Evolutionary conservation across 2,329 filamentous ascomycete genomes (phyloP).

Genomic region (Acephala macrosclerotiorum): DNA sequence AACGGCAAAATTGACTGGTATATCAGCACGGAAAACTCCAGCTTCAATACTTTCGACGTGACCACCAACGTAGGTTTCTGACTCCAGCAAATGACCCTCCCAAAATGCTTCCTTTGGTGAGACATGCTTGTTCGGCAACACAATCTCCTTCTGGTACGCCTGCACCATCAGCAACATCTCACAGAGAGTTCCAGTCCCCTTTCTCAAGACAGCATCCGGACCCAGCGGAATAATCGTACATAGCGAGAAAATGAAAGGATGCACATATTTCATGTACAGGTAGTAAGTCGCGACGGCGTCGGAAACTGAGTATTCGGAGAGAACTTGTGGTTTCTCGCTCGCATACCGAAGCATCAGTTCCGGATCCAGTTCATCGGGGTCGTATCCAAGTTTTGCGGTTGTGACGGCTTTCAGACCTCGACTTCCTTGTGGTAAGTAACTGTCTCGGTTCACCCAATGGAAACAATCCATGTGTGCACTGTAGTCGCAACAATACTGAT

Average conservation of each 20-base stretch:
- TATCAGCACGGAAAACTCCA: conserved; percentile 94
- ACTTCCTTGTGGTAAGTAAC: conserved; percentile 95
- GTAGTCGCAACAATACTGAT: conserved; percentile 95
- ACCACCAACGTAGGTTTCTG: conserved; percentile 96
- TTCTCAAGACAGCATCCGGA: conserved; percentile 90
- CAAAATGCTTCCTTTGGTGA: conserved; percentile 92
- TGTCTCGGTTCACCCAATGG: conserved; percentile 98
- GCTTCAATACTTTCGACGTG: conserved; percentile 99
- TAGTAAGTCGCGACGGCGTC: conserved; percentile 99
- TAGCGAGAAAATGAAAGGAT: conserved; percentile 98
- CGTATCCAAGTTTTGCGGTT: conserved; percentile 96
- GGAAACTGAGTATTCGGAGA: conserved; percentile 98
- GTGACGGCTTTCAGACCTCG: conserved; percentile 97
- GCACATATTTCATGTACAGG: conserved; percentile 99
- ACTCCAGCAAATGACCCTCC: conserved; percentile 95
- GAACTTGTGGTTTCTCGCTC: conserved; percentile 86
- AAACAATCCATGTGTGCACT: conserved; percentile 99
- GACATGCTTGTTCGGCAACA: conserved; percentile 95
- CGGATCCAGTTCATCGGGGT: conserved; percentile 96
- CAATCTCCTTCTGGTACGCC: conserved; percentile 89
- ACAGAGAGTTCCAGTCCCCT: conserved; percentile 97
- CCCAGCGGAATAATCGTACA: conserved; percentile 96
- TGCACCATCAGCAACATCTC: conserved; percentile 99
- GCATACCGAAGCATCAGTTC: conserved; percentile 97
- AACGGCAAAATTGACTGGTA: conserved; percentile 92